Conservation (phyloP, 2,329 filamentous ascomycete species). For the Didymella pinodella region DNA sequence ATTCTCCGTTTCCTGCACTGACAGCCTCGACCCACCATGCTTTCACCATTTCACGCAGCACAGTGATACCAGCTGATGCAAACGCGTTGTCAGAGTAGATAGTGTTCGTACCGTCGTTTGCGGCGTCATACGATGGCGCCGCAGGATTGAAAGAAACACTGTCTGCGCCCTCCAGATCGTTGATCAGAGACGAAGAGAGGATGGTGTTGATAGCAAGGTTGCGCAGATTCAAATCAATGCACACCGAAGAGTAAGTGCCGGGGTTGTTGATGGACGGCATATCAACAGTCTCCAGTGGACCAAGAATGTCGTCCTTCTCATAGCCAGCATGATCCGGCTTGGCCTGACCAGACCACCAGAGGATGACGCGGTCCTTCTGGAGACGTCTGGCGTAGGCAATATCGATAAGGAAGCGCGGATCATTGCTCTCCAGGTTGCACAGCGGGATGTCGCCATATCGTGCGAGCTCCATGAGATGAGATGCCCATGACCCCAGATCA, state of each 20-base stretch:
- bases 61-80: constrained; percentile 86
- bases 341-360: constrained; percentile 94
- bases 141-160: constrained; percentile 85
- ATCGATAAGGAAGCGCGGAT: constrained; percentile 94
- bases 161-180: constrained; percentile 91
- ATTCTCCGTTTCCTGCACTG: constrained; percentile 69
- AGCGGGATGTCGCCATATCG: constrained; percentile 93
- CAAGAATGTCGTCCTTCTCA: constrained; percentile 88
- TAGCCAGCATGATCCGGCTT: constrained; percentile 95
- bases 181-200: constrained; percentile 93
- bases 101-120: constrained; percentile 70
- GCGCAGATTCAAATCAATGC: constrained; percentile 91
- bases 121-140: constrained; percentile 65
- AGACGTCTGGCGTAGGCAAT: constrained; percentile 90
- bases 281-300: constrained; percentile 81
- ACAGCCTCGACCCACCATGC: constrained; percentile 97
- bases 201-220: constrained; percentile 99
- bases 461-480: constrained; percentile 85
- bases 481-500: constrained; percentile 89
- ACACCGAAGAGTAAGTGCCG: constrained; percentile 93
- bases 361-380: constrained; percentile 88
- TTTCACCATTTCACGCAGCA: constrained; percentile 97
- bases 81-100: constrained; percentile 90
- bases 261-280: constrained; percentile 95
- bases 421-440: constrained; percentile 93